Base-by-base conservation (phyloP, 75 land plant species). In the Cunninghamia lanceolata region DNA sequence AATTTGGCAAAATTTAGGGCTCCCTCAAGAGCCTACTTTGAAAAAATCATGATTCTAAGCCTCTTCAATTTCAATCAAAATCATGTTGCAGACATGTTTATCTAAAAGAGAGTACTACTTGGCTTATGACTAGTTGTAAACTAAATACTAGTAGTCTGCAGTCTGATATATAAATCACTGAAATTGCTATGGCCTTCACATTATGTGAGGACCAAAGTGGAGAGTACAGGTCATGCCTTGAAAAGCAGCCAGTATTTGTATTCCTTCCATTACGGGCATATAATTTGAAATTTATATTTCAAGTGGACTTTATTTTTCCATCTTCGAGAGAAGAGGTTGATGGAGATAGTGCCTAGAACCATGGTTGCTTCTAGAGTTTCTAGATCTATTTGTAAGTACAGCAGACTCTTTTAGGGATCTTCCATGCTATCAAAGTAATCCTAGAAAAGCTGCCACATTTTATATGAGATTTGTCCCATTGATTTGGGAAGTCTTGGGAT, bases 251-350 rank as follows among this genome's bases (percentile, higher is more conserved):
- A n/a, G n/a, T n/a, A n/a, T n/a, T n/a, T n/a, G n/a, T n/a, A n/a
- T n/a, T n/a, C n/a, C n/a, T n/a, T n/a, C n/a, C n/a, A n/a, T n/a
- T 97, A 52, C 89, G 99, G 85, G 89, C 94, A n/a, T 97, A 97
- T 90, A 97, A 97, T 25, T 84, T 97, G 78, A 96, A 94, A 84
- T 97, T 95, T 86, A 94, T 97, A 87, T 89, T 97, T 59, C 99
- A 97, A 87, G 99, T 94, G 45, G 96, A 97, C 92, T 97, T 95
- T 89, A 90, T 94, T 85, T 86, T 97, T 52, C 99, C 99, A 85
- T 95, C 97, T 15, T 97, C 99, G 28, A 90, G 99, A 87, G 99
- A 97, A 82, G 99, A 94, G 75, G 94, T 97, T 63, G 99, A 95
- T 88, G 92, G 92, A 43, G 88, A 94, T 83, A 96, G 94, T 86